These are phyloP conservation scores for Cudoniella acicularis DNA, from an alignment of 495 filamentous ascomycete species.

Conservation along the genomic window DNA sequence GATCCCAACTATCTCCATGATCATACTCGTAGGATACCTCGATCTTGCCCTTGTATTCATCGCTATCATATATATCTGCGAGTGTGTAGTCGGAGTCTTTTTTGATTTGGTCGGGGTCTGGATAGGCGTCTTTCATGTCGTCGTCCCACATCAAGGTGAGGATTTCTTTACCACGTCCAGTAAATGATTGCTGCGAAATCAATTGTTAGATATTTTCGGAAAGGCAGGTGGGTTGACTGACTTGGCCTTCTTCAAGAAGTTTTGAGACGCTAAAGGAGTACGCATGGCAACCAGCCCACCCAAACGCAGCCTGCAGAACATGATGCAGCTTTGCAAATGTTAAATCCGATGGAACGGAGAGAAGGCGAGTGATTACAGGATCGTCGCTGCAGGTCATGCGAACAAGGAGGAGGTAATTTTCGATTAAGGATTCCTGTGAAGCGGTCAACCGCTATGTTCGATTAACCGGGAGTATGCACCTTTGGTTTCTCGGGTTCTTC, in stretches of 20 bases:
- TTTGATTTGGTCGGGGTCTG: background rate
- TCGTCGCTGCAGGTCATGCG: background rate
- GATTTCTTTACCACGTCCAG: no score
- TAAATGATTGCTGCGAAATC: no score
- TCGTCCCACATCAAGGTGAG: no score
- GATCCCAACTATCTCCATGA: background rate
- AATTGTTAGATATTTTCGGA: background rate
- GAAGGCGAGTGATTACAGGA: background rate
- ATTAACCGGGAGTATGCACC: background rate
- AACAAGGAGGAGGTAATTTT: background rate
- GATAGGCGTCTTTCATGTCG: background rate
- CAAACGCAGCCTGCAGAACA: background rate
- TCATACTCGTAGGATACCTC: background rate
- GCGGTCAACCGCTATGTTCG: background rate
- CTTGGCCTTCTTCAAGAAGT: background rate
- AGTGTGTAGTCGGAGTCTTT: background rate
- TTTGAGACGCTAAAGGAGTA: background rate
- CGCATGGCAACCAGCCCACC: background rate
- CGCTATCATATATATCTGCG: background rate
- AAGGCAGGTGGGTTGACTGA: background rate
- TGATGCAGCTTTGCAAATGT: background rate
- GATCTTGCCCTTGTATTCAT: background rate
- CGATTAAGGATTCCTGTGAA: background rate
- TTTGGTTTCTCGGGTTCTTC: background rate
- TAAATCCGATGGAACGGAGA: background rate